phyloP scores from a whole-genome alignment of 2,329 filamentous ascomycete species.

The Rachicladosporium sp. region DNA sequence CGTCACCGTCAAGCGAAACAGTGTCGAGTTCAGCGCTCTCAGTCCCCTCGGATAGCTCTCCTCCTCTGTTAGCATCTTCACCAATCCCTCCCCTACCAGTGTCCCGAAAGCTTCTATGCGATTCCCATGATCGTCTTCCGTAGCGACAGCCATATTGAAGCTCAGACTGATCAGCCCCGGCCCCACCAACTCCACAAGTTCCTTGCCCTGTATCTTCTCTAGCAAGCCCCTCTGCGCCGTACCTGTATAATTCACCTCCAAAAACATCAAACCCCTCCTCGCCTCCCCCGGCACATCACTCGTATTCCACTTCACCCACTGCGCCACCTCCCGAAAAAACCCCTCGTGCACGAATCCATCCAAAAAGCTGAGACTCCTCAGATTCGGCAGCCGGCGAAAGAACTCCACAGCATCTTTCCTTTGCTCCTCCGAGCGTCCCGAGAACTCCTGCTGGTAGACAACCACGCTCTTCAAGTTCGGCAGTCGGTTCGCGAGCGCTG shows the following conservation, averaged over 20 bases:
- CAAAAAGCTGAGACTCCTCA: conserved; percentile 35
- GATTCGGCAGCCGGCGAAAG: conserved; percentile 24
- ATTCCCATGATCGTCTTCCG: not conserved
- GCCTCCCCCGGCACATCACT: conserved; percentile 17
- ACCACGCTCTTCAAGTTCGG: conserved; percentile 32
- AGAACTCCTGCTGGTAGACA: conserved; percentile 34
- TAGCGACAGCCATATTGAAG: conserved; percentile 24
- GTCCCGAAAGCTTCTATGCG: no score
- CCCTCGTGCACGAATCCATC: conserved; percentile 33
- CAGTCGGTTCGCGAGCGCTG: conserved; percentile 26
- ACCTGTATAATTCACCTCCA: conserved; percentile 37
- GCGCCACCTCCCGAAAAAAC: conserved; percentile 26
- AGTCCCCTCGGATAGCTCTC: conserved; percentile 22
- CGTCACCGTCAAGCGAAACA: conserved; percentile 28
- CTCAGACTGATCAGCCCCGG: conserved; percentile 27
- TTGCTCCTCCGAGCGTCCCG: conserved; percentile 28
- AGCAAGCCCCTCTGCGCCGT: conserved; percentile 30
- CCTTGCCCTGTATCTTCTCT: conserved; percentile 26
- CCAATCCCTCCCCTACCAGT: conserved; percentile 9
- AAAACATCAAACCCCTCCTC: conserved; percentile 27
- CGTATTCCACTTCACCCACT: conserved; percentile 21
- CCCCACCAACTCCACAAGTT: conserved; percentile 25
- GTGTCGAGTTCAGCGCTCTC: conserved; percentile 28
- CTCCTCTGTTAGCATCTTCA: conserved; percentile 23
- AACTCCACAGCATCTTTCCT: conserved; percentile 30